Evolutionary conservation across 306 rosid species (phyloP).

Genomic region (Begonia fuchsioides): DNA sequence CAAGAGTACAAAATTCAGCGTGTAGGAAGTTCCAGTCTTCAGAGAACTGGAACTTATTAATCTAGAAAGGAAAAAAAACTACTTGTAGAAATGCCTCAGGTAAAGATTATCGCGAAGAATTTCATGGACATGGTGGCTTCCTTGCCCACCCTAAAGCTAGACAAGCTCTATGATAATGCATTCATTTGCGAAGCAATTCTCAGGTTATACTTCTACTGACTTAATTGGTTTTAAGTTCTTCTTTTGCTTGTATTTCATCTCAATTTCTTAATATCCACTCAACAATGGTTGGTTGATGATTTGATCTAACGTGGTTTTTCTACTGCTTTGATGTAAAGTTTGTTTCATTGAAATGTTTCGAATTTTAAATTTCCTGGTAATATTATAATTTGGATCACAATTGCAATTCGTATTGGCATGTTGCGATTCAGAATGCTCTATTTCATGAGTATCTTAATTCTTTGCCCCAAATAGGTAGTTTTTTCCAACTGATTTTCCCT

Average conservation of each 20-base stretch:
- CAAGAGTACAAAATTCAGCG: too few species aligned
- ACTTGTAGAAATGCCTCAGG: constrained; percentile 63
- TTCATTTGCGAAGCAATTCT: constrained; percentile 97
- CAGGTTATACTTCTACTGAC: constrained; percentile 28
- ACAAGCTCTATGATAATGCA: constrained; percentile 60
- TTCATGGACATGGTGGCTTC: constrained; percentile 99
- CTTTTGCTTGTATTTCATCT: not conserved
- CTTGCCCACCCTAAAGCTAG: constrained; percentile 90
- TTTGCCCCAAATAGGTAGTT: too few species aligned
- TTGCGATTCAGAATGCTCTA: too few species aligned
- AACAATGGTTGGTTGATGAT: too few species aligned
- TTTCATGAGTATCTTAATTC: too few species aligned
- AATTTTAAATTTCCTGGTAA: too few species aligned
- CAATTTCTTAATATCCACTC: not conserved
- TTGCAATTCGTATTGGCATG: too few species aligned
- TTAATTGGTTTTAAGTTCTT: not conserved
- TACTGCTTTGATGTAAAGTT: too few species aligned
- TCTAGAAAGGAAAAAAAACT: not conserved
- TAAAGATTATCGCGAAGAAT: constrained; percentile 79
- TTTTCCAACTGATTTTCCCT: too few species aligned
- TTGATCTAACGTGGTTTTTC: too few species aligned
- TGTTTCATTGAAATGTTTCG: too few species aligned
- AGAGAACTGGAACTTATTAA: not conserved
- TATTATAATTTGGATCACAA: too few species aligned
- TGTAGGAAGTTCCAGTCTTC: not conserved